phyloP scores from a whole-genome alignment of 139 green algal species.

The Chlamydomonas sp. region DNA sequence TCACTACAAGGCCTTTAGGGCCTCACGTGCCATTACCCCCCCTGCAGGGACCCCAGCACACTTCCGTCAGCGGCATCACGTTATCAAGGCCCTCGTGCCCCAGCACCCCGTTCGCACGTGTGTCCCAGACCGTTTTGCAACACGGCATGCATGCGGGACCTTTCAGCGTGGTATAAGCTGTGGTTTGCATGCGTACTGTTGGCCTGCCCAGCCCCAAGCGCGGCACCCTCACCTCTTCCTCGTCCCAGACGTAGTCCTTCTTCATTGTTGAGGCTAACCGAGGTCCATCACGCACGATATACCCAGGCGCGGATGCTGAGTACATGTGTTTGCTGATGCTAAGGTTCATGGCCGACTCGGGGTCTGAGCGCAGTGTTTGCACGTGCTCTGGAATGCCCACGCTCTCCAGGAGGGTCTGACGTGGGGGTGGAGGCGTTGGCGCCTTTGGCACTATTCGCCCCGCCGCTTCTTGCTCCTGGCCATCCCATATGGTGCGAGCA shows the following conservation, averaged over 20 bases:
- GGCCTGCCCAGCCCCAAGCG: background rate
- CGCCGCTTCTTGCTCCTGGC: conserved; percentile 46
- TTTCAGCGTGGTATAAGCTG: background rate
- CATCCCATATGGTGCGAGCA: conserved; percentile 14
- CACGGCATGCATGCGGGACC: no score
- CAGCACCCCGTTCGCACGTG: no score
- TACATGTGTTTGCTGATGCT: conserved; percentile 56
- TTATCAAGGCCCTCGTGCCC: no score
- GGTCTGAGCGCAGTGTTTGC: conserved; percentile 38
- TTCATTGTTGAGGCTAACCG: conserved; percentile 50
- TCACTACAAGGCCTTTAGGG: no score
- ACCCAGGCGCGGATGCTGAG: conserved; percentile 55
- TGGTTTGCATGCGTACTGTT: background rate
- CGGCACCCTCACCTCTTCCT: conserved; percentile 54
- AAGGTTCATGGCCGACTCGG: conserved; percentile 34
- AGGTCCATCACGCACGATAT: conserved; percentile 60
- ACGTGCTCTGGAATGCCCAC: conserved; percentile 51
- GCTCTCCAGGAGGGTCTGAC: conserved; percentile 39
- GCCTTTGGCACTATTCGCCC: conserved; percentile 39
- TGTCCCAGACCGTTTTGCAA: no score
- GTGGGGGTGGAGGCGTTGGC: conserved; percentile 1
- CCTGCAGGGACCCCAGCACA: no score
- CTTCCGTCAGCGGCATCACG: no score
- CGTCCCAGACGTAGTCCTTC: conserved; percentile 63
- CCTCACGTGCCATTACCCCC: no score